A percentile compares a stretch with the other conserved stretches of the same genome.
Conservation (phyloP, 805 yeast species). For the Candida maltosa region DNA sequence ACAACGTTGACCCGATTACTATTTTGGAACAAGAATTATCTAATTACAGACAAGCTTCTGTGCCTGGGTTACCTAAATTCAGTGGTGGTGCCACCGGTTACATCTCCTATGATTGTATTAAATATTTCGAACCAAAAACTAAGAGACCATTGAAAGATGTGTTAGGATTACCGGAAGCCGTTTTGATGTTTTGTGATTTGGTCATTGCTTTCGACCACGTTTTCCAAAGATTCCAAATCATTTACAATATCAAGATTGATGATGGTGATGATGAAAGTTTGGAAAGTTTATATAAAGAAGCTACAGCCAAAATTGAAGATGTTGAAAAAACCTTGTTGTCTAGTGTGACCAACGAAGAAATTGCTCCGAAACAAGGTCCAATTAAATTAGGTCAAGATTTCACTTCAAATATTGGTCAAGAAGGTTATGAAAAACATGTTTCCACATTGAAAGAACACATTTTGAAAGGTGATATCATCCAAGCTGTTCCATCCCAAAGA, state of each 20-base stretch:
- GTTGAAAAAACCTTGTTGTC: slow-evolving; percentile 50
- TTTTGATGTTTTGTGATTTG: slow-evolving; percentile 85
- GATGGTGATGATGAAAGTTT: slow-evolving; percentile 20
- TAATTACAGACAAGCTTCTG: slow-evolving; percentile 61
- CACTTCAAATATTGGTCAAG: slow-evolving; percentile 87
- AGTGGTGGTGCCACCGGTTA: slow-evolving; percentile 98
- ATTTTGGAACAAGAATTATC: slow-evolving; percentile 73
- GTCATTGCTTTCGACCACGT: slow-evolving; percentile 93
- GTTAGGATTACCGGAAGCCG: slow-evolving; percentile 84
- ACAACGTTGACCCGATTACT: slow-evolving; percentile 75
- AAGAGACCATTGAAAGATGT: slow-evolving; percentile 72
- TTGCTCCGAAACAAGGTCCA: slow-evolving; percentile 72
- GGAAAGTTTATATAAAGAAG: slow-evolving; percentile 7
- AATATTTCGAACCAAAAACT: slow-evolving; percentile 94
- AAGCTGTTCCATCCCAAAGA: slow-evolving; percentile 97
- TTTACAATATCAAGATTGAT: slow-evolving; percentile 65
- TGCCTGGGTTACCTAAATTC: slow-evolving; percentile 78
- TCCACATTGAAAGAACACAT: slow-evolving; percentile 73
- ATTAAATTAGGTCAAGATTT: slow-evolving; percentile 67
- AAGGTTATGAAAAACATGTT: slow-evolving; percentile 88
- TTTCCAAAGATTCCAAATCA: slow-evolving; percentile 86
- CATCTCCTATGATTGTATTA: slow-evolving; percentile 93
- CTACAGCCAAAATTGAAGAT: slow-evolving; percentile 24
- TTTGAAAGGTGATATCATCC: slow-evolving; percentile 88
- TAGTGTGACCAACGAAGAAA: slow-evolving; percentile 37